Conservation (phyloP, 1,284 basidiomycete genomes). For the Fomitopsis palustris region DNA sequence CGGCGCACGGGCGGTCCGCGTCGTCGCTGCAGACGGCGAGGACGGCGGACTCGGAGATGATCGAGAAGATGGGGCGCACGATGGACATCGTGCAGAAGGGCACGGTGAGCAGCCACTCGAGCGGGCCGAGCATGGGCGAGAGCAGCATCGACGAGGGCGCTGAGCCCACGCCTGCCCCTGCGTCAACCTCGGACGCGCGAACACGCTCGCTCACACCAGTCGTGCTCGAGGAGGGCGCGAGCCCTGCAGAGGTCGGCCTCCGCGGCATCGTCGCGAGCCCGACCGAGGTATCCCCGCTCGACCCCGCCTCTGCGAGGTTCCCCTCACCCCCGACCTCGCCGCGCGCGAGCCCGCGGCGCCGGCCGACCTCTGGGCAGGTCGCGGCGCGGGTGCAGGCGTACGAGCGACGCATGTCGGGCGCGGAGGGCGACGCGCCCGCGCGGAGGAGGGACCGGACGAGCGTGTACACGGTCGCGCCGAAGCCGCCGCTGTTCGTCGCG, state of each 20-base stretch:
- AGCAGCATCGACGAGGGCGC: slow-evolving; percentile 1
- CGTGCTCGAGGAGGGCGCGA: background rate
- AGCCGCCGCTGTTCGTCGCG: slow-evolving; percentile 54
- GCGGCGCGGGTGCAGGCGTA: slow-evolving; percentile 35
- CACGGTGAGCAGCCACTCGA: slow-evolving; percentile 34
- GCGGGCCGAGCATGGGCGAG: slow-evolving; percentile 13
- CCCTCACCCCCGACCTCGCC: slow-evolving; percentile 5
- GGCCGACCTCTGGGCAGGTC: slow-evolving; percentile 24
- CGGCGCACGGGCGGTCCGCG: slow-evolving; percentile 24
- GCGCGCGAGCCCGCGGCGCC: slow-evolving; percentile 14
- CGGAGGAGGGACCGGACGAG: slow-evolving; percentile 31
- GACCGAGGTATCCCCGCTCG: background rate
- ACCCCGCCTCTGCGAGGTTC: slow-evolving; percentile 5
- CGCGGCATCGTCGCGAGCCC: background rate
- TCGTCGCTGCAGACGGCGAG: slow-evolving; percentile 27
- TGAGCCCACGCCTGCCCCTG: background rate
- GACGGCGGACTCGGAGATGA: slow-evolving; percentile 57
- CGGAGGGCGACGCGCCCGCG: slow-evolving; percentile 13
- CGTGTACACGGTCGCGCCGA: slow-evolving; percentile 53
- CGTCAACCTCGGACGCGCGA: background rate
- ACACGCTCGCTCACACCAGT: background rate
- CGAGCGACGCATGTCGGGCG: slow-evolving; percentile 38
- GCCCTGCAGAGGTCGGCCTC: background rate
- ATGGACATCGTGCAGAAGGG: slow-evolving; percentile 67
- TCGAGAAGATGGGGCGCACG: slow-evolving; percentile 58